These are phyloP conservation scores for Colletotrichum spaethianum DNA, from an alignment of 2,329 filamentous ascomycete genomes.

Conservation along the genomic window DNA sequence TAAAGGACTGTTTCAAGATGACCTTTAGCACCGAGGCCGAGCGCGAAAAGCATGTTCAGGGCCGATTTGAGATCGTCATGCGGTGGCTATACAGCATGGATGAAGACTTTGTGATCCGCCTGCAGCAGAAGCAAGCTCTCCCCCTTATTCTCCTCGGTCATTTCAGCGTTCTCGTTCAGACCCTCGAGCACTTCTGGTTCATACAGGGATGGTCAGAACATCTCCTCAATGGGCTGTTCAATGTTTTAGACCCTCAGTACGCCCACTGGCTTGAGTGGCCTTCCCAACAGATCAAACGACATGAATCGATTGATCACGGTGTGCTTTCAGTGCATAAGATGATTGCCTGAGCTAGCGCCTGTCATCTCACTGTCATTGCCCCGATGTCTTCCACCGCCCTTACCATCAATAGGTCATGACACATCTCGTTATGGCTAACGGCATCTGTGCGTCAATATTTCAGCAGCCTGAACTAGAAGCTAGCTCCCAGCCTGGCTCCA, in stretches of 20 bases:
- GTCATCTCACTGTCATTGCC: not conserved
- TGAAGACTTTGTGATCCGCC: slow-evolving; percentile 29
- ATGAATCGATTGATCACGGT: slow-evolving; percentile 42
- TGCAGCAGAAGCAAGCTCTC: slow-evolving; percentile 36
- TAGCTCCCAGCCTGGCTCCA: not conserved
- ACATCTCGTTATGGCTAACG: too few species aligned
- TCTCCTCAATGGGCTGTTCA: slow-evolving; percentile 37
- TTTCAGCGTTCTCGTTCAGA: slow-evolving; percentile 40
- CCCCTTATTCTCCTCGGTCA: slow-evolving; percentile 42
- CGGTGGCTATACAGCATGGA: slow-evolving; percentile 41
- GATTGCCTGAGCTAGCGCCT: slow-evolving; percentile 9
- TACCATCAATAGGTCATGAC: not conserved
- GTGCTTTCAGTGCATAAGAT: slow-evolving; percentile 43
- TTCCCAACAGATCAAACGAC: slow-evolving; percentile 18
- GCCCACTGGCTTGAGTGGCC: slow-evolving; percentile 29
- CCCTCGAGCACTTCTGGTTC: slow-evolving; percentile 43
- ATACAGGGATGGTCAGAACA: slow-evolving; percentile 44
- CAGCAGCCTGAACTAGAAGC: not conserved
- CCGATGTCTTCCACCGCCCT: not conserved
- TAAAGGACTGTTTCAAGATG: slow-evolving; percentile 34
- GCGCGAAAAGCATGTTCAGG: slow-evolving; percentile 13
- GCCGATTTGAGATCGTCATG: slow-evolving; percentile 37
- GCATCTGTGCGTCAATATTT: not conserved
- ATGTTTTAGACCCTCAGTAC: slow-evolving; percentile 7
- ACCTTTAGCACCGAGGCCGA: slow-evolving; percentile 37